A percentile compares a stretch with the other conserved stretches of the same genome.
phyloP scores from a whole-genome alignment of 2,329 filamentous ascomycete genomes.

The Neonectria neomacrospora region DNA sequence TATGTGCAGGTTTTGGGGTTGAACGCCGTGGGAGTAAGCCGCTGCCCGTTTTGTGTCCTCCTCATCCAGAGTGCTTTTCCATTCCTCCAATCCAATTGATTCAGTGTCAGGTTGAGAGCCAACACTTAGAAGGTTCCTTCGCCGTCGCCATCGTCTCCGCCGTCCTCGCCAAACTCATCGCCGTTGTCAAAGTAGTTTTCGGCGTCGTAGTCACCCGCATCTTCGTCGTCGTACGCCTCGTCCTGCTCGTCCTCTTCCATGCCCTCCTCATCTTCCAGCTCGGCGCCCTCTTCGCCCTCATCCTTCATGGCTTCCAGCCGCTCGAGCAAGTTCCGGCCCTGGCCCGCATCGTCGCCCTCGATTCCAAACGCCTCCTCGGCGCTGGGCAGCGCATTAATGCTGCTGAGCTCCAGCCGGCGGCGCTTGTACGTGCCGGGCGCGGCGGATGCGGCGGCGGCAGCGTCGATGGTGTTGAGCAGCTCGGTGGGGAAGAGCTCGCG shows the following conservation, averaged over 20 bases:
- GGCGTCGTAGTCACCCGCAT: conserved; percentile 70
- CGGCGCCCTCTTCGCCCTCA: conserved; percentile 60
- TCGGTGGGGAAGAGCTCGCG: conserved; percentile 66
- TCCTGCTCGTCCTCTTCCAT: conserved; percentile 59
- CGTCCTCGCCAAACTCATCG: conserved; percentile 64
- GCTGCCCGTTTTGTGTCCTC: conserved; percentile 5
- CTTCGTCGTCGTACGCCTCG: conserved; percentile 66
- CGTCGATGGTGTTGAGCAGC: conserved; percentile 65
- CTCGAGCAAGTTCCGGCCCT: conserved; percentile 55
- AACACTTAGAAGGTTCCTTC: conserved; percentile 52
- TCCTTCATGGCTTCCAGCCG: conserved; percentile 59
- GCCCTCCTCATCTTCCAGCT: conserved; percentile 63
- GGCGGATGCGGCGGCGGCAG: conserved; percentile 47
- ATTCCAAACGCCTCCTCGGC: conserved; percentile 63
- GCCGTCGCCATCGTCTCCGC: conserved; percentile 63
- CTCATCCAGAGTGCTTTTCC: conserved; percentile 3
- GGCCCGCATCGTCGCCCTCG: conserved; percentile 43
- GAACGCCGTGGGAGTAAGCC: conserved; percentile 14
- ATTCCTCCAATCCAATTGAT: conserved; percentile 4
- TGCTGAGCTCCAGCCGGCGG: conserved; percentile 56
- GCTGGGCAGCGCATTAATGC: conserved; percentile 59
- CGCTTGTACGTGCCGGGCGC: conserved; percentile 56
- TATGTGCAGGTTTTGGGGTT: conserved; percentile 33
- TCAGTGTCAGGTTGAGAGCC: not conserved
- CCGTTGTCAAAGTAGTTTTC: conserved; percentile 70